A percentile compares a stretch with the other conserved stretches of the same genome.
These are phyloP conservation scores for Candida insectorum DNA, from an alignment of 805 yeast species.

Conservation along the genomic window DNA sequence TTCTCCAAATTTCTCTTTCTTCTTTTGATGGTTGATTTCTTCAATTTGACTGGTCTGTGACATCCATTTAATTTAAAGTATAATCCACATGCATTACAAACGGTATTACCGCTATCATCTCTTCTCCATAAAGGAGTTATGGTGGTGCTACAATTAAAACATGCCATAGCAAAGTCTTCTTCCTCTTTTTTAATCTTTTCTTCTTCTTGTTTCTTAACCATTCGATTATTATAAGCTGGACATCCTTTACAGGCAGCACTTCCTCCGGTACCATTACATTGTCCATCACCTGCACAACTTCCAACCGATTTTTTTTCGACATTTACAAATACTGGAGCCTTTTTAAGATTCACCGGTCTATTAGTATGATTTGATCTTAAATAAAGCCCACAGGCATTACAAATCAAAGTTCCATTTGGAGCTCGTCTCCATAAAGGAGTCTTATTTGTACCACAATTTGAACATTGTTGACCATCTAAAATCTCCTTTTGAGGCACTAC, in stretches of 20 bases:
- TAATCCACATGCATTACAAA: slow-evolving; percentile 86
- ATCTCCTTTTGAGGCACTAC: slow-evolving; percentile 7
- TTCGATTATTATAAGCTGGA: slow-evolving; percentile 75
- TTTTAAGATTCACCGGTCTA: slow-evolving; percentile 63
- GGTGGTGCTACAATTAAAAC: slow-evolving; percentile 80
- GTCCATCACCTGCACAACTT: slow-evolving; percentile 70
- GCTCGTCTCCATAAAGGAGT: slow-evolving; percentile 61
- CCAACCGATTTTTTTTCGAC: slow-evolving; percentile 46
- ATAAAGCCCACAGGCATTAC: slow-evolving; percentile 62
- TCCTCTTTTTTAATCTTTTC: slow-evolving; percentile 6
- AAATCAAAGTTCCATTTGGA: slow-evolving; percentile 52
- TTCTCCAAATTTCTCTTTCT: slow-evolving; percentile 48
- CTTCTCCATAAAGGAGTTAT: slow-evolving; percentile 87
- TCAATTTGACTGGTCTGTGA: slow-evolving; percentile 75
- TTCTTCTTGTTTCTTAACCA: slow-evolving; percentile 7
- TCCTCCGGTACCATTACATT: slow-evolving; percentile 88
- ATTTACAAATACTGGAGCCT: slow-evolving; percentile 50
- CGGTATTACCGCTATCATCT: slow-evolving; percentile 76
- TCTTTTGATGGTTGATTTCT: slow-evolving; percentile 69
- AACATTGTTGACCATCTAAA: slow-evolving; percentile 42
- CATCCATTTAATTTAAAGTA: slow-evolving; percentile 72
- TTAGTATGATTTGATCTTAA: slow-evolving; percentile 57
- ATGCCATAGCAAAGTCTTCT: slow-evolving; percentile 62
- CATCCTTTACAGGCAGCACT: slow-evolving; percentile 76
- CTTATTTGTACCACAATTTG: slow-evolving; percentile 54